Evolutionary conservation across 352 stramenopile species (phyloP), one percentile per base, ranked within the genome.

Genomic region (Albugo laibachii): DNA sequence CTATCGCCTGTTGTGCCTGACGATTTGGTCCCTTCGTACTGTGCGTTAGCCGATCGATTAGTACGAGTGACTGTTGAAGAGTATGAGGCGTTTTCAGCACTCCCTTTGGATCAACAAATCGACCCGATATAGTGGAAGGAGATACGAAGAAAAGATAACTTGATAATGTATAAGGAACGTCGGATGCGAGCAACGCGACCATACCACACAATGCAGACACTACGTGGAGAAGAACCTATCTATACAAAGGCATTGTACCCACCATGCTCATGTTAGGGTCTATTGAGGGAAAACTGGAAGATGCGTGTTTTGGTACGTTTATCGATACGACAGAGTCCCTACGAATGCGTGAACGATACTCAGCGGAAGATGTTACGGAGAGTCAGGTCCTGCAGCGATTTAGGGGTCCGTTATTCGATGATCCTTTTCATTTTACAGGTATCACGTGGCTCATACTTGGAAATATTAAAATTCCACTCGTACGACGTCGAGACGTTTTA

Each of bases 161-260:
- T 72, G 48, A 59, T 61, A 14, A 52, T 61, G 2, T 69, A 67
- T 48, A 69, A 67, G 35, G 61, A 69, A 37, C 53, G 59, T 8
- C 24, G 24, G 24, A 31, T 8, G 8, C 24, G 24, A 31, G 24
- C 24, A 31, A 31, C 24, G 3, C 24, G 8, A 31, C 24, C 24
- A 31, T 31, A 31, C 8, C 24, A 31, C 24, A 31, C 8, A 31
- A 31, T 31, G 24, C 3, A 31, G 8, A 31, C 24, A 31, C 8
- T 31, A 31, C 24, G 24, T 31, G 24, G 24, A 31, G 24, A 31
- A 10, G 24, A 31, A 31, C 24, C 24, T 31, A 8, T 31, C 3
- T 31, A 31, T 31, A 31, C 24, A 31, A 31, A 31, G 8, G 24
- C 24, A 31, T 31, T 31, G 24, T 54, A 14, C 52, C 52, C 35